Conservation (phyloP, 305 asterid species). For the Solanum hybrid region DNA sequence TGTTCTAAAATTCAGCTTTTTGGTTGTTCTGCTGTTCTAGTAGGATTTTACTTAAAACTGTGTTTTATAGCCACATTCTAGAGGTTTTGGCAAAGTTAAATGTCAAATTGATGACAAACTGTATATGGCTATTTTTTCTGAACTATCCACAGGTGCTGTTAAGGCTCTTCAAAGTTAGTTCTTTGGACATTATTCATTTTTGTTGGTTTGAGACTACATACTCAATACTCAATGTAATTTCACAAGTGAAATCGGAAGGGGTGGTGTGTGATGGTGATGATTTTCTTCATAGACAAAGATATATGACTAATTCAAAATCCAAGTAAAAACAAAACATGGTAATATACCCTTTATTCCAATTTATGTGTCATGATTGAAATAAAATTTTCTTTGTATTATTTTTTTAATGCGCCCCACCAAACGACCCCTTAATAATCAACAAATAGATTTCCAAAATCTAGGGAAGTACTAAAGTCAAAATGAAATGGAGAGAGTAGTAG, state of each 20-base stretch:
- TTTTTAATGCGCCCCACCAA: background rate
- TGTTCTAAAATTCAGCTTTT: background rate
- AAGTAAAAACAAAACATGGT: background rate
- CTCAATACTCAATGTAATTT: background rate
- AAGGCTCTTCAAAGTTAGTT: background rate
- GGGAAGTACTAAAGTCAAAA: background rate
- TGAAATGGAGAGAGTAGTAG: background rate
- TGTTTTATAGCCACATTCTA: background rate
- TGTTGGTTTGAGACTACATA: background rate
- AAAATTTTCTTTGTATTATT: too few relatives aligned
- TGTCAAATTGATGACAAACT: background rate
- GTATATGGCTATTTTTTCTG: background rate
- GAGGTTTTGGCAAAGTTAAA: background rate
- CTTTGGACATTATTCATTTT: background rate
- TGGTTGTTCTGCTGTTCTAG: background rate
- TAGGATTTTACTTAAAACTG: background rate
- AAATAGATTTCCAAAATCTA: background rate
- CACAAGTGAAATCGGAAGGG: background rate
- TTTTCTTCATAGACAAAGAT: background rate
- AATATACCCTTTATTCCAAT: background rate
- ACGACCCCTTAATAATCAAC: background rate
- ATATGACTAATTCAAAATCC: background rate
- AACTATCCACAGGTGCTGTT: background rate
- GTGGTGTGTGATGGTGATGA: background rate
- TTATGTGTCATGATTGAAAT: background rate